These are phyloP conservation scores for Byssochlamys sp. DNA, from an alignment of 2,329 filamentous ascomycete genomes.

Conservation along the genomic window DNA sequence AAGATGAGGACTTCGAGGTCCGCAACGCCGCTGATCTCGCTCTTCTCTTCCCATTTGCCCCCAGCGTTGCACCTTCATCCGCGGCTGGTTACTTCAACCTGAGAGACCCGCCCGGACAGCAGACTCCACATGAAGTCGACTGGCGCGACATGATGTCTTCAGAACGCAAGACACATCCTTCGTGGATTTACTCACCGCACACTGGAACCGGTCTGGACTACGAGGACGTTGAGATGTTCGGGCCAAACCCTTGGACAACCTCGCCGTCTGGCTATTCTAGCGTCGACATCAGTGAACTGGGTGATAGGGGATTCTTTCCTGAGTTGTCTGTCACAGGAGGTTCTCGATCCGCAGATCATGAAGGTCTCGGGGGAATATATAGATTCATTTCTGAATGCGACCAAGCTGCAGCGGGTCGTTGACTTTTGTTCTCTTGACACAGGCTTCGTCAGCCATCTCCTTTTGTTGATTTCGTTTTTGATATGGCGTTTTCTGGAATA, in stretches of 20 bases:
- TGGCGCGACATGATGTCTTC: constrained; percentile 51
- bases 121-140: constrained; percentile 37
- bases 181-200: constrained; percentile 13
- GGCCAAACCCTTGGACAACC: constrained; percentile 46
- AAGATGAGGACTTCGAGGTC: constrained; percentile 67
- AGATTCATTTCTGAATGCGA: constrained; percentile 54
- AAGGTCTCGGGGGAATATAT: constrained; percentile 57
- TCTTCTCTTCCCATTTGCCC: constrained; percentile 77
- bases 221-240: constrained; percentile 35
- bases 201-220: constrained; percentile 26
- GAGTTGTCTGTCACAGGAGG: constrained; percentile 28
- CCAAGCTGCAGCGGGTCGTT: background rate
- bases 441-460: constrained; percentile 5
- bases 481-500: background rate
- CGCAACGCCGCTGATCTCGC: constrained; percentile 62
- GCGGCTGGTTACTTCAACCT: constrained; percentile 36
- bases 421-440: constrained; percentile 4
- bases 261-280: constrained; percentile 49
- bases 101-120: constrained; percentile 24
- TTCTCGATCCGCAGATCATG: constrained; percentile 40
- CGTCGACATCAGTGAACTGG: constrained; percentile 45
- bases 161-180: constrained; percentile 14
- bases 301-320: constrained; percentile 31
- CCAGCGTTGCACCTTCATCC: constrained; percentile 43
- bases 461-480: constrained; percentile 1